Evolutionary conservation across 2,329 filamentous ascomycete genomes (phyloP).

Genomic region (Fusarium xylarioides): DNA sequence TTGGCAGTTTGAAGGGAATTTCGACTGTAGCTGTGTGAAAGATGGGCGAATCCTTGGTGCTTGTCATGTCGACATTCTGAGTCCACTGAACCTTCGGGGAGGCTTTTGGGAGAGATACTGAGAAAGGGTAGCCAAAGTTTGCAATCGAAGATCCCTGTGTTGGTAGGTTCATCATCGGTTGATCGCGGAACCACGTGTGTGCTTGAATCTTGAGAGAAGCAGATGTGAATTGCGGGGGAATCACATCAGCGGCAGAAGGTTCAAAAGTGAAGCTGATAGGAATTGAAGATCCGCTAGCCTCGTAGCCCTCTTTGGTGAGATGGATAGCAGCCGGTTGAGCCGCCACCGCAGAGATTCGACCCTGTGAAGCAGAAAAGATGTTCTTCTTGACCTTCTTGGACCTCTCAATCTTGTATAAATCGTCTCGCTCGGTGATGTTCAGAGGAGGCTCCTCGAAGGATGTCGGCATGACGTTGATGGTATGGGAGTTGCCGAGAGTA

Average conservation of each 20-base stretch:
- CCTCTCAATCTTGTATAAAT: conserved; percentile 23
- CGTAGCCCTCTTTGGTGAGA: conserved; percentile 25
- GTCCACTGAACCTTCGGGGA: conserved; percentile 17
- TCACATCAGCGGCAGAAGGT: conserved; percentile 10
- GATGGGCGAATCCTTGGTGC: conserved; percentile 13
- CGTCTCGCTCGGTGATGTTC: conserved; percentile 29
- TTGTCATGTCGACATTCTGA: conserved; percentile 24
- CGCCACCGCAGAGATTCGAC: conserved; percentile 29
- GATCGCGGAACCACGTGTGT: conserved; percentile 38
- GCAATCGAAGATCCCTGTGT: conserved; percentile 19
- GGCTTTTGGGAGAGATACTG: conserved; percentile 5
- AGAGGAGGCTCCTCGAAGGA: conserved; percentile 35
- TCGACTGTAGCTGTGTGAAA: conserved; percentile 32
- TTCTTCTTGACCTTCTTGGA: conserved; percentile 36
- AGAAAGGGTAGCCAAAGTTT: conserved; percentile 29
- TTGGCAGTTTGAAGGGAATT: conserved; percentile 19
- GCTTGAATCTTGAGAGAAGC: conserved; percentile 19
- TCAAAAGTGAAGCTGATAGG: conserved; percentile 30
- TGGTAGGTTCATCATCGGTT: conserved; percentile 25
- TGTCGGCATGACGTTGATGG: conserved; percentile 35
- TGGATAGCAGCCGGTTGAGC: conserved; percentile 31
- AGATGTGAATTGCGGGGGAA: conserved; percentile 24
- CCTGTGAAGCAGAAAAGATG: conserved; percentile 28
- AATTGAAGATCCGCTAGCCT: conserved; percentile 17
- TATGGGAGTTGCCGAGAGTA: conserved; percentile 11